Base-by-base conservation (phyloP, 352 stramenopile genomes). In the Globisporangium paroecandrum region DNA sequence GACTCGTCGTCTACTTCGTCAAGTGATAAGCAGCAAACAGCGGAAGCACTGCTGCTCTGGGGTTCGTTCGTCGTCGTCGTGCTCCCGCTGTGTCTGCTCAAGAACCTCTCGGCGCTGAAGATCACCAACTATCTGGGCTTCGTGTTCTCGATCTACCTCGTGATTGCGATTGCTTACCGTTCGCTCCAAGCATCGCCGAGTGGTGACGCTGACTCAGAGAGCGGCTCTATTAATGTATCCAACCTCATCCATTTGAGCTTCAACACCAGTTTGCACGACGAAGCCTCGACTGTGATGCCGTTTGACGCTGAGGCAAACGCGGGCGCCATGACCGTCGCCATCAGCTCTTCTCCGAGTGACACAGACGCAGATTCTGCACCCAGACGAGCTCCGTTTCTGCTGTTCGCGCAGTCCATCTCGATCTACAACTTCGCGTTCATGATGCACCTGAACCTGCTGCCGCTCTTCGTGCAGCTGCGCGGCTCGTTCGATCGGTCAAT, bases 371-470 rank as follows among this genome's bases (percentile, higher is more conserved):
- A 49, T 22, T 8, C 15, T 24, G 18, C 15, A 22, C 43, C 43
- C 3, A 51, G 18, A 49, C 7, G 41, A 51, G 43, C 43, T 24
- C 43, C 43, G 6, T 24, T 51, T 51, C 43, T 51, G 18, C 43
- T 51, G 5, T 51, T 51, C 6, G 43, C 43, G 43, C 43, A 51
- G 18, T 51, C 43, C 18, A 24, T 51, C 43, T 51, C 43, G 43
- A 51, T 51, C 43, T 51, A 51, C 43, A 51, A 51, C 43, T 51
- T 51, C 4, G 43, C 43, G 18, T 51, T 51, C 43, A 51, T 51
- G 43, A 51, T 51, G 43, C 43, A 51, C 43, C 18, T 51, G 43
- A 51, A 51, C 43, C 18, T 51, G 18, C 43, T 51, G 43, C 18
- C 43, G 18, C 43, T 51, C 43, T 51, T 51, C 18, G 43, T 51